Base-by-base conservation (phyloP, 768 basidiomycete genomes). In the Macrolepiota albuminosa region DNA sequence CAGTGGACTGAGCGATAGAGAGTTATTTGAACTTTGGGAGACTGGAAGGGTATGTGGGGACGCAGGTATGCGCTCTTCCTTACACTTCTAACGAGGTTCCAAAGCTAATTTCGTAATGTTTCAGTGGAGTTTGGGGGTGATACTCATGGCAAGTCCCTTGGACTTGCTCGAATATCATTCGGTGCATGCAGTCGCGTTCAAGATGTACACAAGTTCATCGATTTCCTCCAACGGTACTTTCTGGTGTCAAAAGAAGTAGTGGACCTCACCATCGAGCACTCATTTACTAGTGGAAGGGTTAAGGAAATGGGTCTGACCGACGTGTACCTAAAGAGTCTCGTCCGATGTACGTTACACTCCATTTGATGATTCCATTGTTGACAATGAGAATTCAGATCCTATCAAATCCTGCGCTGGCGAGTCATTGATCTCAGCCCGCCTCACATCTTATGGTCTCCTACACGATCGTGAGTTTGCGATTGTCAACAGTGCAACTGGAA, bases 341-440 rank as follows among this genome's bases (percentile, higher is more conserved):
- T 61, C 42, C 60, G 63, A 24, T 64, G 63, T 64, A 57, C 16
- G 63, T 64, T 34, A 5, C 4, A 2, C 5, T n/a, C 36, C 24
- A 6, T 7, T 43, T 18, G 4, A 1, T 6, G 14, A 54, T 39
- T 1, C 5, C 26, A 13, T 8, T 9, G 37, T 26, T 54, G 36
- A 63, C 14, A 3, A 37, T 4, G 14, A 33, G 24, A 33, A 31
- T 14, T 4, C 16, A 64, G 63, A 64, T 24, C 63, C 63, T 6
- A 64, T 64, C 37, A 64, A 64, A 53, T 64, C 63, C 7, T 64
- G 63, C 48, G 63, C 57, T 8, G 63, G 63, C 16, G 59, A 64
- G 34, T 5, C 43, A 16, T 21, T 64, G 11, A 33, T 45, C 13
- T 61, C 60, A 8, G 58, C 57, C 18, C 33, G 13, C 6, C 33